phyloP scores from a whole-genome alignment of 148 eudicot genomes.

The Rhododendron kiyosumense region DNA sequence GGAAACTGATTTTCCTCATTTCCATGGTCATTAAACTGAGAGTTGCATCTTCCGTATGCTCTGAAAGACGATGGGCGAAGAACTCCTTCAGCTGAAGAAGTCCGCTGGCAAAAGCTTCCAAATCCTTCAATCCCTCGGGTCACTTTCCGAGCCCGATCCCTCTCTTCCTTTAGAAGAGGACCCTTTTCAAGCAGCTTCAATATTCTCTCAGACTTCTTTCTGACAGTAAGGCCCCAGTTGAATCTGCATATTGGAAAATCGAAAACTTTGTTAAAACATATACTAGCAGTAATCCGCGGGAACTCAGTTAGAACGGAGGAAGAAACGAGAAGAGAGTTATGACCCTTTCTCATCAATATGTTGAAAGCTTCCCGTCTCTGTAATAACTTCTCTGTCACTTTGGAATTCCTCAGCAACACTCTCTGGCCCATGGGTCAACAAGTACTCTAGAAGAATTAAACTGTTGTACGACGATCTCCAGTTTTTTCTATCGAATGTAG shows the following conservation, averaged over 20 bases:
- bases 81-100: slow-evolving; percentile 28
- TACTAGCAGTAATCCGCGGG: too few species aligned
- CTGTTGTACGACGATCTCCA: slow-evolving; percentile 87
- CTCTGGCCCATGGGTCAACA: slow-evolving; percentile 91
- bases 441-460: slow-evolving; percentile 63
- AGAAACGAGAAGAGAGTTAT: not conserved
- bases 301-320: too few species aligned
- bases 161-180: slow-evolving; percentile 67
- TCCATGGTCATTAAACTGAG: slow-evolving; percentile 59
- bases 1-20: slow-evolving; percentile 31
- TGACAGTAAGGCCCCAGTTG: slow-evolving; percentile 82
- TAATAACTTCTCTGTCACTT: slow-evolving; percentile 42
- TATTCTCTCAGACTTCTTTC: slow-evolving; percentile 67
- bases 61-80: slow-evolving; percentile 22
- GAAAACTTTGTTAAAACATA: not conserved
- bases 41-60: slow-evolving; percentile 48
- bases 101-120: slow-evolving; percentile 62
- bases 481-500: slow-evolving; percentile 55
- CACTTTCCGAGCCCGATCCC: slow-evolving; percentile 61
- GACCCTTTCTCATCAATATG: slow-evolving; percentile 86
- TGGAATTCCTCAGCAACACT: slow-evolving; percentile 81
- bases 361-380: slow-evolving; percentile 63
- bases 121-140: slow-evolving; percentile 85
- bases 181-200: slow-evolving; percentile 60
- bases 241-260: slow-evolving; percentile 38